Conservation (phyloP, 2,329 filamentous ascomycete species). For the Onygenales sp. region DNA sequence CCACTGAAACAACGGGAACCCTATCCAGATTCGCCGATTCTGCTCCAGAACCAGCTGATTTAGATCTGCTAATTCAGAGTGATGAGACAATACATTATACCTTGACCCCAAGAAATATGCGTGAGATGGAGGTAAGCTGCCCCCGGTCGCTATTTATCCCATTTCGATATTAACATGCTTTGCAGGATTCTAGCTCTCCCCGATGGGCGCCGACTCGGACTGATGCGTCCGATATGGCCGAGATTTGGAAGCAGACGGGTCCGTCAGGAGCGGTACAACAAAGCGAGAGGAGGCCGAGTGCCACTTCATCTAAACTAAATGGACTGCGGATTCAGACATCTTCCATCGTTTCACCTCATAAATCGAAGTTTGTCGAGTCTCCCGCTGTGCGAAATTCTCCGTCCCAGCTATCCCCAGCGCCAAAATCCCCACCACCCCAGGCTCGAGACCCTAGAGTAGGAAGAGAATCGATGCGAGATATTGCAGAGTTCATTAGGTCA, state of each 20-base stretch:
- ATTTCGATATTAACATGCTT: neutral
- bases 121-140: slow-evolving; percentile 58
- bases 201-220: slow-evolving; percentile 23
- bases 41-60: slow-evolving; percentile 49
- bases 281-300: slow-evolving; percentile 12
- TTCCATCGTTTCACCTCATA: slow-evolving; percentile 12
- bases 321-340: slow-evolving; percentile 14
- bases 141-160: neutral
- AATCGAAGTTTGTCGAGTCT: slow-evolving; percentile 15
- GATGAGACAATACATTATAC: slow-evolving; percentile 77
- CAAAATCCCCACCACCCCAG: slow-evolving; percentile 15
- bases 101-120: slow-evolving; percentile 69
- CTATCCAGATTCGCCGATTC: neutral
- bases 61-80: slow-evolving; percentile 73
- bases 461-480: slow-evolving; percentile 65
- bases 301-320: slow-evolving; percentile 6
- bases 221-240: slow-evolving; percentile 27
- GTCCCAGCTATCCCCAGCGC: slow-evolving; percentile 14
- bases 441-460: slow-evolving; percentile 66
- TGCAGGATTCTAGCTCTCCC: slow-evolving; percentile 24
- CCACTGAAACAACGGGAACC: slow-evolving; percentile 26
- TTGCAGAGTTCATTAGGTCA: slow-evolving; percentile 81
- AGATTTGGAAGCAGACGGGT: slow-evolving; percentile 27
- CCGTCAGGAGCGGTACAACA: slow-evolving; percentile 21
- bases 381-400: neutral